Conservation (phyloP, 345 rosid species). For the Gynandropsis gynandra region DNA sequence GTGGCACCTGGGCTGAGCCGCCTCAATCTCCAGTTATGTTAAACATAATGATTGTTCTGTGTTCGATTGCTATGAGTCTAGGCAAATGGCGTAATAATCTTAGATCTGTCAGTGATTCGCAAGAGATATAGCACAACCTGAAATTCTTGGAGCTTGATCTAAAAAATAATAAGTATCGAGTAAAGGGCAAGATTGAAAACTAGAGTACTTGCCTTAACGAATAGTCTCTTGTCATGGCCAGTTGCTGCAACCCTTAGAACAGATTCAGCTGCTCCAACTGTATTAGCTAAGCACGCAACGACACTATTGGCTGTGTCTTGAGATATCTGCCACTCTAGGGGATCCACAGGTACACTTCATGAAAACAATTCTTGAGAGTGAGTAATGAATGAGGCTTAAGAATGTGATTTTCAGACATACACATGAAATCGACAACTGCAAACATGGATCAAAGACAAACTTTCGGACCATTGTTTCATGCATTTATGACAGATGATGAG, state of each 20-base stretch:
- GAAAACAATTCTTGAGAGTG: constrained; percentile 2
- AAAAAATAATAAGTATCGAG: constrained; percentile 1
- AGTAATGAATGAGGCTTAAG: constrained; percentile 1
- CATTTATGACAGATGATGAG: not conserved
- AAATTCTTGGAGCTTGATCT: not conserved
- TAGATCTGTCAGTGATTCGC: no score
- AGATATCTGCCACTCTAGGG: constrained; percentile 95
- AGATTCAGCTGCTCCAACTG: constrained; percentile 87
- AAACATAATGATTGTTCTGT: no score
- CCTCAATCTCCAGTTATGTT: no score
- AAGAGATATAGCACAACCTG: no score
- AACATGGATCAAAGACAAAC: not conserved
- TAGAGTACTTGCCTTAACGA: constrained; percentile 50
- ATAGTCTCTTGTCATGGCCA: constrained; percentile 88
- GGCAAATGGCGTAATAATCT: no score
- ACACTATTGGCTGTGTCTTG: constrained; percentile 80
- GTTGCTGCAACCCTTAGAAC: constrained; percentile 96
- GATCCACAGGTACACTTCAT: constrained; percentile 85
- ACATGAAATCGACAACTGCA: not conserved
- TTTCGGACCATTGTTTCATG: not conserved
- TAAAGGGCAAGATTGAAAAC: constrained; percentile 5
- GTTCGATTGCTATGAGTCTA: no score
- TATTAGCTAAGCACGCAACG: constrained; percentile 81
- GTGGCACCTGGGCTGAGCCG: no score
- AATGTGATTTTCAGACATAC: not conserved